These are phyloP conservation scores for Selaginella tamariscina DNA, from an alignment of 75 land plant species.

Conservation along the genomic window DNA sequence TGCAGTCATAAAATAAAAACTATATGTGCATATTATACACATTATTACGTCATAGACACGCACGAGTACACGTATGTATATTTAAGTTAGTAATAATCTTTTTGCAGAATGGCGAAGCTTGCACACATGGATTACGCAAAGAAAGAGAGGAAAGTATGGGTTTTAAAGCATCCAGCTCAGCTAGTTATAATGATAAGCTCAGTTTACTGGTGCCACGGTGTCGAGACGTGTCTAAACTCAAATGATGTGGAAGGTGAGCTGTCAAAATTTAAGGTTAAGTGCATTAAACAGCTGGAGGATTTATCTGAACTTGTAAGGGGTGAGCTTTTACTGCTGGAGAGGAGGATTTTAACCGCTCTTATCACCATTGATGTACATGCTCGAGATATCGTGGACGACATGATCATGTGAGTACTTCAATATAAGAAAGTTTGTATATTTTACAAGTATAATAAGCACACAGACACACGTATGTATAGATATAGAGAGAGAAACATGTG, in stretches of 20 bases:
- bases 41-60: too few relatives aligned
- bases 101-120: constrained; percentile 18
- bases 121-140: constrained; percentile 25
- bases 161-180: constrained; percentile 24
- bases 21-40: too few relatives aligned
- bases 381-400: constrained; percentile 24
- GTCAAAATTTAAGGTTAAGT: constrained; percentile 1
- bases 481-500: too few relatives aligned
- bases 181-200: constrained; percentile 27
- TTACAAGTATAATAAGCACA: too few relatives aligned
- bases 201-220: constrained; percentile 23
- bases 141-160: constrained; percentile 18
- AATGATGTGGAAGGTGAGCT: constrained; percentile 11
- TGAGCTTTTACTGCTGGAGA: constrained; percentile 18
- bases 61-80: too few relatives aligned
- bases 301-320: constrained; percentile 25
- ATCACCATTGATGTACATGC: constrained; percentile 35
- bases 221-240: constrained; percentile 14
- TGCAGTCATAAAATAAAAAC: too few relatives aligned
- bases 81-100: too few relatives aligned
- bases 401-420: constrained; percentile 21
- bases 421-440: too few relatives aligned
- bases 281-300: constrained; percentile 21
- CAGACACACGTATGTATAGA: too few relatives aligned
- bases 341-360: constrained; percentile 16